Evolutionary conservation across 805 yeast genomes (phyloP).

Genomic region (Saturnispora ahearnii): DNA sequence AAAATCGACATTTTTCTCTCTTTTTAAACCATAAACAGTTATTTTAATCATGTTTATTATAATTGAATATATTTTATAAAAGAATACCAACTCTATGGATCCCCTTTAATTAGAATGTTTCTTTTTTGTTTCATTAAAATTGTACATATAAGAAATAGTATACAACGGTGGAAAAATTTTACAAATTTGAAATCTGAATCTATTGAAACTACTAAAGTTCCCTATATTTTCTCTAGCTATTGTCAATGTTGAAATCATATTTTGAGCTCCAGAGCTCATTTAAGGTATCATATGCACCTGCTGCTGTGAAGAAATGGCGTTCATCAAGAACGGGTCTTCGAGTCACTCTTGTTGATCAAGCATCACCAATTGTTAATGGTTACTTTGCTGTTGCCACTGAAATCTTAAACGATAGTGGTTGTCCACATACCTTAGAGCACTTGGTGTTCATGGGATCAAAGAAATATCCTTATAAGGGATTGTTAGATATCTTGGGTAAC

Average conservation of each 20-base stretch:
- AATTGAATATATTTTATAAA: too few relatives aligned
- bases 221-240: neutral
- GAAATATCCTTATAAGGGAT: conserved; percentile 83
- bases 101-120: too few relatives aligned
- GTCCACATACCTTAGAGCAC: conserved; percentile 95
- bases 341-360: conserved; percentile 63
- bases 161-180: too few relatives aligned
- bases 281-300: conserved; percentile 68
- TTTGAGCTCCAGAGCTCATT: conserved; percentile 42
- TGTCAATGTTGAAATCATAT: conserved; percentile 17
- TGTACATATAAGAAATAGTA: too few relatives aligned
- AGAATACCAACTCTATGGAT: too few relatives aligned
- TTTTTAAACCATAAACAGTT: too few relatives aligned
- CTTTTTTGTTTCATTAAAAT: too few relatives aligned
- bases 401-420: conserved; percentile 75
- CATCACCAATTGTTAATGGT: conserved; percentile 87
- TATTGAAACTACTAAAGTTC: too few relatives aligned
- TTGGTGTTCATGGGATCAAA: conserved; percentile 89
- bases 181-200: too few relatives aligned
- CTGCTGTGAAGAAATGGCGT: conserved; percentile 62
- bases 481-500: conserved; percentile 80
- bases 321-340: conserved; percentile 79
- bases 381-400: conserved; percentile 95
- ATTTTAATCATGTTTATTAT: too few relatives aligned
- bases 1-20: too few relatives aligned